Evolutionary conservation across 1,139 yeast genomes (phyloP).

Genomic region (Waltiozyma solani): DNA sequence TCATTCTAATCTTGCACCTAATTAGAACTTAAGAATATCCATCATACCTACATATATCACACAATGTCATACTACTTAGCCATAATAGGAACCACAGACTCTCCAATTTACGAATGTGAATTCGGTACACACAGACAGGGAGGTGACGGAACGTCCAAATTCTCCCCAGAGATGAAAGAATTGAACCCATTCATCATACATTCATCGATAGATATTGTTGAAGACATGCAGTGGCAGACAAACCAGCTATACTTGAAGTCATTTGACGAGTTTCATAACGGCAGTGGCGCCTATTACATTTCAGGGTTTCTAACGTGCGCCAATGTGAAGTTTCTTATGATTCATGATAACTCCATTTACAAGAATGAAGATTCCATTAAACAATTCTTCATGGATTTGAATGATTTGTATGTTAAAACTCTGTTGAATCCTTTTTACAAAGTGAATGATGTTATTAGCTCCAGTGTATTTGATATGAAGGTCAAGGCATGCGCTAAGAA

Average conservation of each 20-base stretch:
- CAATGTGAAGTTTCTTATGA: slow-evolving; percentile 68
- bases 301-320: slow-evolving; percentile 87
- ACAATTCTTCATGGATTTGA: slow-evolving; percentile 76
- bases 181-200: slow-evolving; percentile 83
- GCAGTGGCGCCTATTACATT: slow-evolving; percentile 32
- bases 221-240: slow-evolving; percentile 77
- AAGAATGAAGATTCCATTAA: slow-evolving; percentile 66
- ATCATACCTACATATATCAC: no score
- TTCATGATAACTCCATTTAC: slow-evolving; percentile 42
- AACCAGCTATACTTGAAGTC: slow-evolving; percentile 52
- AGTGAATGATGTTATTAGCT: slow-evolving; percentile 63
- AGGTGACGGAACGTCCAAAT: slow-evolving; percentile 51
- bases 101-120: slow-evolving; percentile 81
- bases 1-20: no score
- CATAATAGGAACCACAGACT: slow-evolving; percentile 79
- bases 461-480: slow-evolving; percentile 67
- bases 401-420: slow-evolving; percentile 82
- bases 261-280: slow-evolving; percentile 66
- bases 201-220: slow-evolving; percentile 80
- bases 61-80: slow-evolving; percentile 74
- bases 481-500: slow-evolving; percentile 68
- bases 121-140: slow-evolving; percentile 65
- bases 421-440: slow-evolving; percentile 80
- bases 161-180: slow-evolving; percentile 65
- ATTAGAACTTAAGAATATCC: no score